Evolutionary conservation across 2,329 filamentous ascomycete genomes (phyloP), one percentile per base, ranked within the genome.

Genomic region (Trichoderma sp.): DNA sequence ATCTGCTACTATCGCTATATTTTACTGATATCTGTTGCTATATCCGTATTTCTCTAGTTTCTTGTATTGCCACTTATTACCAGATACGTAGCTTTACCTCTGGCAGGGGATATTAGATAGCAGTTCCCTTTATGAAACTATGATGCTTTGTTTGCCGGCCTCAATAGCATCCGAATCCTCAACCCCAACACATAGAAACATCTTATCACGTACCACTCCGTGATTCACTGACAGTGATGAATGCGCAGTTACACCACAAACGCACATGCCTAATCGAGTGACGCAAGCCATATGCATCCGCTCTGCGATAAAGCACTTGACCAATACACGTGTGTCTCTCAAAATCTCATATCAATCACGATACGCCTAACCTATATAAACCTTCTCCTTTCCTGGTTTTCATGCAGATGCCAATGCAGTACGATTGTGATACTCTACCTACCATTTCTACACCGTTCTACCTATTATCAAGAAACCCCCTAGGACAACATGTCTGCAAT

Each of bases 41-140:
- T 43, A 4, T 15, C 7, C 4, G 17, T n/a, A n/a, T 43, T 43
- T 43, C 13, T 17, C 36, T 17, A 8, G 3, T 43, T 17, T 17
- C 36, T 43, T 3, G 36, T 17, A 43, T 17, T 1, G 17, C 8
- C 36, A 8, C 15, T 17, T 43, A 2, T 17, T 43, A 4, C 6
- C 7, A n/a, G 7, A 1, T n/a, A n/a, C 3, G 7, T 4, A 43
- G 39, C 15, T 8, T n/a, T 17, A 43, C 1, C 39, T n/a, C n/a
- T n/a, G 7, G 2, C 17, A n/a, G 4, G 7, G 17, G 0, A 43
- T 43, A n/a, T 4, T n/a, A 7, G 39, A 43, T 43, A n/a, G 12
- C 5, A 6, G 26, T 36, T 28, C 11, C 15, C 11, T 0, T 13
- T 30, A 4, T 1, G 9, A 50, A 20, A 2, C 2, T n/a, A 1